Evolutionary conservation across 768 basidiomycete genomes (phyloP).

Genomic region (Boletus rubroflammeus): DNA sequence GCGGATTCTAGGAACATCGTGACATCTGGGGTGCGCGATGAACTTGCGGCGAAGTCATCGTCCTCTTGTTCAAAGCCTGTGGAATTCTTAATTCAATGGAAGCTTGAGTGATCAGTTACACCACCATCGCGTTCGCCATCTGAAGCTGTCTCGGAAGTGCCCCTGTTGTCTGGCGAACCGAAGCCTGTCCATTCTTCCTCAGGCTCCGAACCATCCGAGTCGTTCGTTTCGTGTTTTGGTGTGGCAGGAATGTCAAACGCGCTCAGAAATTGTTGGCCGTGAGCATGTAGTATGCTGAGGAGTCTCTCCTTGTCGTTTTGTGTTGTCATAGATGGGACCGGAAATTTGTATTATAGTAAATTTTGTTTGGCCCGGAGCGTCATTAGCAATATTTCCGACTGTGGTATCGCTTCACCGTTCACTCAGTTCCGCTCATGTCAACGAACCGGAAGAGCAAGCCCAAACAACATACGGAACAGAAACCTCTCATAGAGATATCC

Average conservation of each 20-base stretch:
- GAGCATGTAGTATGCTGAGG: slow-evolving; percentile 41
- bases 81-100: not conserved
- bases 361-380: slow-evolving; percentile 4
- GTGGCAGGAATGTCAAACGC: slow-evolving; percentile 34
- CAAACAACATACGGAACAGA: slow-evolving; percentile 10
- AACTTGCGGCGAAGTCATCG: slow-evolving; percentile 41
- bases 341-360: not conserved
- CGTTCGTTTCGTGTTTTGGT: slow-evolving; percentile 19
- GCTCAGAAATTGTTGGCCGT: slow-evolving; percentile 44
- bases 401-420: not conserved
- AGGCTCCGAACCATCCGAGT: slow-evolving; percentile 12
- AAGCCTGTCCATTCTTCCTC: slow-evolving; percentile 46
- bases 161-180: slow-evolving; percentile 2
- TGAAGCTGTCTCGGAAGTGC: slow-evolving; percentile 5
- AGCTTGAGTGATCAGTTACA: slow-evolving; percentile 1
- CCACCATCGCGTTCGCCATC: slow-evolving; percentile 20
- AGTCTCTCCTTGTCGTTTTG: slow-evolving; percentile 30
- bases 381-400: not conserved
- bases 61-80: slow-evolving; percentile 43
- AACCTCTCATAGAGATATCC: slow-evolving; percentile 47
- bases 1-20: slow-evolving; percentile 52
- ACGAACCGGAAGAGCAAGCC: slow-evolving; percentile 22
- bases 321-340: slow-evolving; percentile 2
- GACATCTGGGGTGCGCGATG: slow-evolving; percentile 40
- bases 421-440: slow-evolving; percentile 22